A percentile compares a stretch with the other conserved stretches of the same genome.
Evolutionary conservation across 108 stramenopile species (phyloP).

Genomic region (Skeletonema marinoi): DNA sequence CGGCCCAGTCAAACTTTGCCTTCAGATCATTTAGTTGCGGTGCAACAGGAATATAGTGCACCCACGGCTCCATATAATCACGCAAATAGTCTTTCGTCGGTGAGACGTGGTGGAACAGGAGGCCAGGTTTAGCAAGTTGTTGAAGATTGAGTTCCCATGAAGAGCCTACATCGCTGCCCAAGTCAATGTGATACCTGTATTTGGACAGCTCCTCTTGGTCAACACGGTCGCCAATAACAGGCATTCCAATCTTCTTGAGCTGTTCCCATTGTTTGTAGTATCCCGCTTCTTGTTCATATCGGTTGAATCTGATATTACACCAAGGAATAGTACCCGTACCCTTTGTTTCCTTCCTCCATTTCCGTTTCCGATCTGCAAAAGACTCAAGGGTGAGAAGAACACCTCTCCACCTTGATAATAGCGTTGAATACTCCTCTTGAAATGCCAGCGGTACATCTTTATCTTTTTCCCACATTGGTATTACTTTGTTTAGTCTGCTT

Average conservation of each 20-base stretch:
- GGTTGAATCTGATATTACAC: background rate
- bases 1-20: constrained; percentile 24
- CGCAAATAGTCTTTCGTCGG: constrained; percentile 2
- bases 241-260: background rate
- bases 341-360: background rate
- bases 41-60: constrained; percentile 25
- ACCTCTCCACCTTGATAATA: background rate
- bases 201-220: background rate
- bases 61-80: constrained; percentile 16
- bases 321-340: background rate
- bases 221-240: background rate
- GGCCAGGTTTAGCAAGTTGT: constrained; percentile 15
- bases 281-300: background rate
- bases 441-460: background rate
- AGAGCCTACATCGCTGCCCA: constrained; percentile 31
- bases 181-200: constrained; percentile 37
- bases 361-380: background rate
- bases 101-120: constrained; percentile 15
- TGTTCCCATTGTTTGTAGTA: background rate
- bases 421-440: background rate
- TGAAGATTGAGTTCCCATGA: background rate
- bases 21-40: background rate
- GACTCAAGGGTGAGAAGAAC: background rate
- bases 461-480: background rate
- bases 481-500: background rate